Evolutionary conservation across 768 basidiomycete species (phyloP).

Genomic region (Leccinum arenicola): DNA sequence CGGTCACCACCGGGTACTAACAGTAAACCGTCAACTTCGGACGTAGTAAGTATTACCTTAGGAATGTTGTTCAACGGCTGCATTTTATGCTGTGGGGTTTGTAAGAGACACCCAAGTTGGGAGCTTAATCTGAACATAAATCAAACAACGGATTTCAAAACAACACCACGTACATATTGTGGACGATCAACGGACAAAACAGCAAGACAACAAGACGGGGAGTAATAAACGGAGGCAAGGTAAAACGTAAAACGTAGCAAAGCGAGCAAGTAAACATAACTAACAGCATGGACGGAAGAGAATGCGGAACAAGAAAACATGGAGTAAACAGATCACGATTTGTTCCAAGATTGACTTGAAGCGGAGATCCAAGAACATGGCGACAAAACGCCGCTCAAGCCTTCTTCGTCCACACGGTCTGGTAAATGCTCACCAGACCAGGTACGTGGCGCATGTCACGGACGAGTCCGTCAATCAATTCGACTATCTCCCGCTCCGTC

Average conservation of each 20-base stretch:
- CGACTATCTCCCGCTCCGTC: constrained; percentile 35
- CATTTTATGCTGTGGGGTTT: background rate
- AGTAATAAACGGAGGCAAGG: background rate
- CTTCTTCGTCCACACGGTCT: constrained; percentile 47
- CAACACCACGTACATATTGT: background rate
- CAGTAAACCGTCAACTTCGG: no score
- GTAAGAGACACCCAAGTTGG: no score
- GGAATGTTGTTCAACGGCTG: no score
- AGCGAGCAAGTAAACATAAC: background rate
- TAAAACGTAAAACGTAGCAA: background rate
- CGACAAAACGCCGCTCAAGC: constrained; percentile 10
- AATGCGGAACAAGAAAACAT: background rate
- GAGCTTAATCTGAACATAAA: background rate
- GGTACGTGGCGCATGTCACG: constrained; percentile 44
- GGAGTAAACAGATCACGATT: background rate
- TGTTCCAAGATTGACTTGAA: background rate
- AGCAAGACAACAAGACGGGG: background rate
- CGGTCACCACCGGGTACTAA: no score
- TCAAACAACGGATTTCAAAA: background rate
- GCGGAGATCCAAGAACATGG: background rate
- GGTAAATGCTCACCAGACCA: constrained; percentile 49
- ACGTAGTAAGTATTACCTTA: no score
- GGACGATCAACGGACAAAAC: background rate
- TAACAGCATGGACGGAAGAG: background rate
- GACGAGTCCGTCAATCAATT: constrained; percentile 40